Evolutionary conservation across 2,329 filamentous ascomycete genomes (phyloP), one percentile per base, ranked within the genome.

Genomic region (Colletotrichum limetticola): DNA sequence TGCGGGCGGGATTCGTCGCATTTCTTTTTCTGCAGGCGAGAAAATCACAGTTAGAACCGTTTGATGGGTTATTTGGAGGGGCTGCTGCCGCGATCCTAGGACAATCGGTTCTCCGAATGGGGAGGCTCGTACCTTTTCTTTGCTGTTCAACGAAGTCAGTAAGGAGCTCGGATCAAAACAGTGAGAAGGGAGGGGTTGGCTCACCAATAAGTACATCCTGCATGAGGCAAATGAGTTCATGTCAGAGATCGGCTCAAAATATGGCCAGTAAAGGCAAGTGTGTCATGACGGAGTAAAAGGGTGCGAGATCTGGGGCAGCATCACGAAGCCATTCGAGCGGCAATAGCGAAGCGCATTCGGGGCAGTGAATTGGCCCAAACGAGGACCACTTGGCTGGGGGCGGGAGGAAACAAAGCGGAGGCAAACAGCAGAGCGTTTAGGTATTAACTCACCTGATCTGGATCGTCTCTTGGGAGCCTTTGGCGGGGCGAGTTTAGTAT

Each of bases 401-500:
- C 55, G 37, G 61, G 46, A 65, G 53, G 7, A n/a, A n/a, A n/a
- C 24, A n/a, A 64, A 57, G 59, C 46, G 30, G n/a, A 30, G 37
- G 58, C 24, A 49, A 24, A 19, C 14, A 11, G 28, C 4, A 57
- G 60, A 68, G 55, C 22, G 53, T 66, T 56, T 66, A 66, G 24
- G 24, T 37, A 69, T 53, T 59, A 32, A 86, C 86, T 82, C 81
- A 90, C 88, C 88, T 79, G 87, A 86, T 82, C 89, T 85, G n/a
- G 89, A 91, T 68, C 89, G 85, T 77, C 83, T 86, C 81, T 91
- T 91, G 37, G 89, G 89, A 57, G 85, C 82, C 80, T 90, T 91
- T n/a, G 89, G 87, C 59, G 85, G 80, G 71, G 89, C 89, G 62
- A 87, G 80, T 79, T 84, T 86, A n/a, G 88, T 89, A 78, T 90